These are phyloP conservation scores for Eucalyptus caleyi DNA, from an alignment of 345 rosid genomes.

Conservation along the genomic window DNA sequence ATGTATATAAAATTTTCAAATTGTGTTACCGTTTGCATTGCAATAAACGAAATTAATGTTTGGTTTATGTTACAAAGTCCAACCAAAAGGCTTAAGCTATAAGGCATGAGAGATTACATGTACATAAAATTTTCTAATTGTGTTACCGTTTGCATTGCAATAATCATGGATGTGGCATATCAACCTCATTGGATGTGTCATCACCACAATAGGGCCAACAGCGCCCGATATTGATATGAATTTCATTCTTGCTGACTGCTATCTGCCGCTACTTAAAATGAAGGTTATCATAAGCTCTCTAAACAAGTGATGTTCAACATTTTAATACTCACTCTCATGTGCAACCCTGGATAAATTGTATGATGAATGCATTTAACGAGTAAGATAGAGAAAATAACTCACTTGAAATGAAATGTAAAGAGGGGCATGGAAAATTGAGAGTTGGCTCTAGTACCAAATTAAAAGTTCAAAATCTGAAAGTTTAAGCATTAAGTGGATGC, in stretches of 20 bases:
- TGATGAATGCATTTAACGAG: rapidly evolving
- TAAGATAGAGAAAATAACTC: not conserved
- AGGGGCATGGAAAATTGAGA: not conserved
- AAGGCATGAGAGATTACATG: not conserved
- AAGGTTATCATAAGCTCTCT: not conserved
- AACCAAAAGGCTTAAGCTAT: not conserved
- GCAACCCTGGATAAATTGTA: not conserved
- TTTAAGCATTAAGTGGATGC: not conserved
- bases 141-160: too few species aligned
- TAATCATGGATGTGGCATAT: too few species aligned
- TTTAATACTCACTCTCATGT: not conserved
- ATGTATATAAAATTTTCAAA: rapidly evolving
- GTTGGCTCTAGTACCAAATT: not conserved
- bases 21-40: too few species aligned
- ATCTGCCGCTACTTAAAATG: rapidly evolving
- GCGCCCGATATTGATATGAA: too few species aligned
- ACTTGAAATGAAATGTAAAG: not conserved
- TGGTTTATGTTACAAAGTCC: not conserved
- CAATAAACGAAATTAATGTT: not conserved
- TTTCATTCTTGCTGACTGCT: too few species aligned
- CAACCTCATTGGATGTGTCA: too few species aligned
- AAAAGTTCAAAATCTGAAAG: not conserved
- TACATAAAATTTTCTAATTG: too few species aligned
- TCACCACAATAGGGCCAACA: too few species aligned
- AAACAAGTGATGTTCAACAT: not conserved